Evolutionary conservation across 73 alveolate genomes (phyloP), one percentile per base, ranked within the genome.

Genomic region (Loxodes magnus): DNA sequence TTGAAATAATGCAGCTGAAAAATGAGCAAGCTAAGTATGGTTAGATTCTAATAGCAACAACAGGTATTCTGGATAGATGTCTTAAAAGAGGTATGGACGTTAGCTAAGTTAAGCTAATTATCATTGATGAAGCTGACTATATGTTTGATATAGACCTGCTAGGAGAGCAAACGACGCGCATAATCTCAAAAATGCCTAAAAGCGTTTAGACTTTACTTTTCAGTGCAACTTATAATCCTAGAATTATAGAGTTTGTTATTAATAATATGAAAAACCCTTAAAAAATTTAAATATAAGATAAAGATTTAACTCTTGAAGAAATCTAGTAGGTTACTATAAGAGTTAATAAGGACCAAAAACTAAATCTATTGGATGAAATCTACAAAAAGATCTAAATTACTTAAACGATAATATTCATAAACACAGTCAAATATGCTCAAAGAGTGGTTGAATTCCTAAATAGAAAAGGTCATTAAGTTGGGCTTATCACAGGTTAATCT

Each of bases 1-100:
- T 82, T 10, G 94, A 87, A 70, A 68, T 87, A 50, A 88, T 88
- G 96, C 96, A 74, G 4, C 72, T 92, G 16, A 74, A 88, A 5
- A 97, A 95, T 31, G 99, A 94, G 28, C 83, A 94, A 19, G 74
- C 74, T 54, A 59, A 88, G 39, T 79, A 77, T 54, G 96, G 88
- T 29, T 94, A 87, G 53, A 89, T 82, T 25, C 71, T 31, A 58
- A 94, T 92, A 4, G 99, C 96, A 0, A 82, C 97, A 9, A 87
- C 91, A 1, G 93, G 93, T n/a, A 64, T 93, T 31, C 76, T 78
- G 9, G 12, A 51, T 19, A 17, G 37, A 31, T 6, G 26, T 15
- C 19, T 14, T 30, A 38, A 15, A 39, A 49, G 4, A 19, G 10
- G 19, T 22, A 22, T 57, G 6, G 5, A 23, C 16, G 14, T 51